Conservation (phyloP, 441 rosid genomes). For the Cnidoscolus chayamansa region DNA sequence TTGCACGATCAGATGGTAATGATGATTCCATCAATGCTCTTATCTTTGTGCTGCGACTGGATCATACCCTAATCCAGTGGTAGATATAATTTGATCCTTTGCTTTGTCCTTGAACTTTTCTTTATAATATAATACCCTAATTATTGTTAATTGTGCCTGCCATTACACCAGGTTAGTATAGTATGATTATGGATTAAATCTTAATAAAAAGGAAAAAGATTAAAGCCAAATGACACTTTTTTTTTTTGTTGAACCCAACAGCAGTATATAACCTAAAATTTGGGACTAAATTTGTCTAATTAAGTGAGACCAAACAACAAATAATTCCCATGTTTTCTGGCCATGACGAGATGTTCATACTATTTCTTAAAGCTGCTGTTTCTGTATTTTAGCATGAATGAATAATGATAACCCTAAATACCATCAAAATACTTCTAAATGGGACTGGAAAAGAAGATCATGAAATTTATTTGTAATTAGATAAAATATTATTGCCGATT, state of each 20-base stretch:
- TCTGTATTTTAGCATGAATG: background rate
- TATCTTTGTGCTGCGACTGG: slow-evolving; percentile 24
- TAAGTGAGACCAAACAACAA: background rate
- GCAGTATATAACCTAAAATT: slow-evolving; percentile 6
- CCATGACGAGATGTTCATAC: background rate
- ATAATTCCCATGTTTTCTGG: background rate
- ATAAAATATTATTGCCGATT: too few relatives aligned
- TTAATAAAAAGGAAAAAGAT: background rate
- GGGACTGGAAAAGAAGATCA: too few relatives aligned
- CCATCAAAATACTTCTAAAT: too few relatives aligned
- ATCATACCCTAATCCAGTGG: slow-evolving; percentile 7
- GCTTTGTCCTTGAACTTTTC: background rate
- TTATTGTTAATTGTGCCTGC: too few relatives aligned
- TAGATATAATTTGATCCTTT: slow-evolving; percentile 22
- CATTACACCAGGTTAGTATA: background rate
- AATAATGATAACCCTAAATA: too few relatives aligned
- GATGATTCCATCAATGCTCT: slow-evolving; percentile 32
- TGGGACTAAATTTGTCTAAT: background rate
- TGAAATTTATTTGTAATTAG: too few relatives aligned
- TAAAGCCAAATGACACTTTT: background rate
- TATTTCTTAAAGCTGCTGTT: slow-evolving; percentile 4
- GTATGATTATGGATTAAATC: background rate
- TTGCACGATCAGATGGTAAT: slow-evolving; percentile 32
- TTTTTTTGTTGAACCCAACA: background rate
- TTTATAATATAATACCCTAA: too few relatives aligned